A percentile compares a stretch with the other conserved stretches of the same genome.
Conservation (phyloP, 192 early-diverging fungal genomes). For the Oehlia diaphana region DNA sequence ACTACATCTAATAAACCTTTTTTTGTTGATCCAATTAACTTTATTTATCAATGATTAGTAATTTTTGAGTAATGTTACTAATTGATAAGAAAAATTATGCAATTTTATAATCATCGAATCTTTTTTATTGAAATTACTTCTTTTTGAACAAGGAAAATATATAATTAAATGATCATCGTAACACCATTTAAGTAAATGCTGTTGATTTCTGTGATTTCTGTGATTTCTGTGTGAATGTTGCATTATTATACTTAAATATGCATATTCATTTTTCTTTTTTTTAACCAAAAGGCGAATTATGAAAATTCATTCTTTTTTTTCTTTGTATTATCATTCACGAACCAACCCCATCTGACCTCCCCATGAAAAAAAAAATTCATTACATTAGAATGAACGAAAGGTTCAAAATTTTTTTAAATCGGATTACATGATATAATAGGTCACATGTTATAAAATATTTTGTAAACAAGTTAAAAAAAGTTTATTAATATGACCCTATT, state of each 20-base stretch:
- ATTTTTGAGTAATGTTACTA: neutral
- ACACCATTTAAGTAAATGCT: constrained; percentile 5
- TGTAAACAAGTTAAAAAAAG: too few relatives aligned
- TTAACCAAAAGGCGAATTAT: neutral
- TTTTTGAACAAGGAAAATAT: neutral
- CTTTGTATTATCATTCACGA: too few relatives aligned
- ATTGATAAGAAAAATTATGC: neutral
- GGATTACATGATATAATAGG: too few relatives aligned
- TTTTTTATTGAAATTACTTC: neutral
- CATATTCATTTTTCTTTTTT: constrained; percentile 7
- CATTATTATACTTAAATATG: neutral
- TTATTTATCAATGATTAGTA: neutral
- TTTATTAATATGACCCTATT: neutral
- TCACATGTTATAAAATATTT: too few relatives aligned
- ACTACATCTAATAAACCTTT: too few relatives aligned
- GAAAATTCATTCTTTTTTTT: neutral
- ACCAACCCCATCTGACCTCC: too few relatives aligned
- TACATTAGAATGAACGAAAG: too few relatives aligned
- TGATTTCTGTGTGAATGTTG: constrained; percentile 10
- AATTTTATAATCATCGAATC: neutral
- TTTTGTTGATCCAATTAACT: neutral
- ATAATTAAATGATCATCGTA: neutral
- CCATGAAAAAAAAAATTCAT: too few relatives aligned
- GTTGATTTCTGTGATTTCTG: neutral
- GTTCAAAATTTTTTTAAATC: too few relatives aligned